phyloP scores from a whole-genome alignment of 768 basidiomycete genomes.

The Boletus edulis region DNA sequence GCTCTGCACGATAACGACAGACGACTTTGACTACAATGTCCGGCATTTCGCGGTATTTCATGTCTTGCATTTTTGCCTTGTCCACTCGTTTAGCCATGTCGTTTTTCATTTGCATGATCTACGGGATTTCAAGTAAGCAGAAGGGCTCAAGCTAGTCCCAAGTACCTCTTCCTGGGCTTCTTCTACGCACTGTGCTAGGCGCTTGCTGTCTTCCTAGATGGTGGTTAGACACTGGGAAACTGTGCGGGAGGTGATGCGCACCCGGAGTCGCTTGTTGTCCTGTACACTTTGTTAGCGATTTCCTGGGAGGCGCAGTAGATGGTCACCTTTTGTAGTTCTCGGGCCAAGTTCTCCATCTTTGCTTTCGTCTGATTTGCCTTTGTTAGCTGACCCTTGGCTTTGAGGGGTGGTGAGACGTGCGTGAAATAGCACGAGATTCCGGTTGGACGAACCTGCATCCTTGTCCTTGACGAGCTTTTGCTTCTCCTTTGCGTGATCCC shows the following conservation, averaged over 20 bases:
- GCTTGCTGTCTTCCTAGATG: conserved; percentile 79
- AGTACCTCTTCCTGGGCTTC: conserved; percentile 82
- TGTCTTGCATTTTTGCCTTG: conserved; percentile 73
- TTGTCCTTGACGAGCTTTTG: conserved; percentile 90
- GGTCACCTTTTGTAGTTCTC: conserved; percentile 83
- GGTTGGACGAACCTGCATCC: conserved; percentile 62
- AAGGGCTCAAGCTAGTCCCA: not conserved
- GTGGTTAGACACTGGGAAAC: conserved; percentile 20
- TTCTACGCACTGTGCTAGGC: conserved; percentile 74
- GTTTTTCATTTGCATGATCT: conserved; percentile 80
- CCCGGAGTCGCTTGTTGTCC: conserved; percentile 89
- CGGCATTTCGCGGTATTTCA: conserved; percentile 82
- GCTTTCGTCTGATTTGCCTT: conserved; percentile 88
- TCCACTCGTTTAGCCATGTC: conserved; percentile 80
- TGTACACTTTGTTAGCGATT: conserved; percentile 31
- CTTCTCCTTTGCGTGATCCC: conserved; percentile 89
- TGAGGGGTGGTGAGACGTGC: conserved; percentile 12
- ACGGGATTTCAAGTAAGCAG: conserved; percentile 2
- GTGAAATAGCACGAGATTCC: conserved; percentile 2
- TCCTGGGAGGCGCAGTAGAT: conserved; percentile 4
- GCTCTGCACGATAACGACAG: conserved; percentile 85
- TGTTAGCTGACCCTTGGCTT: conserved; percentile 81
- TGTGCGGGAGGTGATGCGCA: conserved; percentile 35
- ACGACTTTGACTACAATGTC: conserved; percentile 88
- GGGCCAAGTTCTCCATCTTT: conserved; percentile 87